These are phyloP conservation scores for Pseudonitzschia pungens DNA, from an alignment of 108 stramenopile species.

Conservation along the genomic window DNA sequence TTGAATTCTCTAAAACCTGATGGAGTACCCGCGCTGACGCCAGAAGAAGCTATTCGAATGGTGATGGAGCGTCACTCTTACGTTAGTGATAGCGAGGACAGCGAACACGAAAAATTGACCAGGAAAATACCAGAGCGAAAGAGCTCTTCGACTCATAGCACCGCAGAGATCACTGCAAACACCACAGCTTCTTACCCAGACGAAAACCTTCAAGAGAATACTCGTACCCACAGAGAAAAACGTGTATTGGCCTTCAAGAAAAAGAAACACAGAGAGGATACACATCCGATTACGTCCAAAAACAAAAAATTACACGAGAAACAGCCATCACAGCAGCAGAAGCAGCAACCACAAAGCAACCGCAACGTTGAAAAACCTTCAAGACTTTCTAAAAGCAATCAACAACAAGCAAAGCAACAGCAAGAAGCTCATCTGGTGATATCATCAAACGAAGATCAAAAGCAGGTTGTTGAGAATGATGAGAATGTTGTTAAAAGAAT, in stretches of 20 bases:
- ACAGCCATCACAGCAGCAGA: neutral
- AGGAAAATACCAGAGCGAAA: neutral
- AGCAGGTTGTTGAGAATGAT: neutral
- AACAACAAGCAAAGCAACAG: neutral
- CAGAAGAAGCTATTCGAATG: conserved; percentile 14
- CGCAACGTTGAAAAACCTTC: neutral
- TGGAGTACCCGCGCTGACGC: neutral
- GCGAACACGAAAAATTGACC: neutral
- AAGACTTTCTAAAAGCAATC: neutral
- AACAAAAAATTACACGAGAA: neutral
- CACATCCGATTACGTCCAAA: conserved; percentile 6
- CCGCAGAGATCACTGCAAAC: neutral
- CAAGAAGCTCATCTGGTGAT: neutral
- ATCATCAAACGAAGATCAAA: neutral
- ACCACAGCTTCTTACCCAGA: neutral
- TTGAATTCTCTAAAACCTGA: neutral
- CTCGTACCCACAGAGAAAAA: neutral
- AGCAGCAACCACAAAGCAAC: neutral
- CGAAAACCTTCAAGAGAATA: neutral
- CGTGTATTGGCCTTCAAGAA: conserved; percentile 10
- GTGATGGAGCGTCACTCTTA: conserved; percentile 6
- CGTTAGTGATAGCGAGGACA: conserved; percentile 1
- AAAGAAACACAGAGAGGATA: conserved; percentile 10
- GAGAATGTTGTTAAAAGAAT: neutral
- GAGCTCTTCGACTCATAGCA: neutral